Conservation (phyloP, 2,329 filamentous ascomycete genomes). For the Pezicula carpinea region DNA sequence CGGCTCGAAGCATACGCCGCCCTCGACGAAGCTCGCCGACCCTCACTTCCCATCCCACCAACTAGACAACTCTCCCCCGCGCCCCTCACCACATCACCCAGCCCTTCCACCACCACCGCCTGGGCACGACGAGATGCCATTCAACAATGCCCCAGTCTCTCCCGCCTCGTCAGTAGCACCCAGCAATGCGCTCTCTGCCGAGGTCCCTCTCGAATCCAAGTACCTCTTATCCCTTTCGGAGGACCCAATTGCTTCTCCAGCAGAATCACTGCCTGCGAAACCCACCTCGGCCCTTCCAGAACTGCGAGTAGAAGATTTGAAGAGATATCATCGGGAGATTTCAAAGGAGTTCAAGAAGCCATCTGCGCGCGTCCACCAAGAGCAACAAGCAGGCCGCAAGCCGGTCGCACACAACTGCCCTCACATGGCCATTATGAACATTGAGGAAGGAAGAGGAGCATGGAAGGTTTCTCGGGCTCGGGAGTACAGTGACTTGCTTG, state of each 20-base stretch:
- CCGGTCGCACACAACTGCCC: not conserved
- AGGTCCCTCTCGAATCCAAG: constrained; percentile 14
- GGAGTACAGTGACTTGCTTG: constrained; percentile 23
- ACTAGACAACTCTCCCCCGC: not conserved
- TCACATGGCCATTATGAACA: not conserved
- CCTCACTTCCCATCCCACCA: constrained; percentile 24
- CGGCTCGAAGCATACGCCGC: not conserved
- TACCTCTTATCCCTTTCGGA: constrained; percentile 20
- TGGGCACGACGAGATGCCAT: constrained; percentile 5
- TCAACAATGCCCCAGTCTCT: constrained; percentile 22
- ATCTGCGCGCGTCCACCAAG: too few species aligned
- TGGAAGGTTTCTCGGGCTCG: constrained; percentile 5
- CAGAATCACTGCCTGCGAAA: constrained; percentile 12
- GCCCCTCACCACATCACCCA: constrained; percentile 4
- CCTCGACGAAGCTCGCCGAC: constrained; percentile 10
- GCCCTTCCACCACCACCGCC: not conserved
- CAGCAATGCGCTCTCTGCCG: constrained; percentile 17
- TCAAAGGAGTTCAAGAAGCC: not conserved
- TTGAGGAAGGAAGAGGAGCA: not conserved
- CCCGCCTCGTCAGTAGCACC: constrained; percentile 14
- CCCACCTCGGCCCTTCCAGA: constrained; percentile 19
- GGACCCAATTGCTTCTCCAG: not conserved
- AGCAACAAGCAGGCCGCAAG: too few species aligned
- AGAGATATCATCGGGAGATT: constrained; percentile 16
- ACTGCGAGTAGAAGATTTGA: constrained; percentile 18